Conservation (phyloP, 1,139 yeast genomes). For the Zhuliangozyma parablackwelliae region DNA sequence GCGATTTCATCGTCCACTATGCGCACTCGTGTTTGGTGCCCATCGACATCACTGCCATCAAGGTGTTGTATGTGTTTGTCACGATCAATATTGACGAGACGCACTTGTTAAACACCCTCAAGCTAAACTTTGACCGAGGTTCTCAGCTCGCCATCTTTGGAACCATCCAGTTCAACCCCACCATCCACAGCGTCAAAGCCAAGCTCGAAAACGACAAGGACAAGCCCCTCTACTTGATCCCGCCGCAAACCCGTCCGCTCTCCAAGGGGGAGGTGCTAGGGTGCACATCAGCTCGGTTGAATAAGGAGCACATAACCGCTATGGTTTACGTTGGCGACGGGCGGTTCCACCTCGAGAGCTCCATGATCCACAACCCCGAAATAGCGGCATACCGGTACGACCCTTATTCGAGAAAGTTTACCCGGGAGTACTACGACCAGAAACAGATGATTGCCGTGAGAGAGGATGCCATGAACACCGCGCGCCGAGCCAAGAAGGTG, state of each 20-base stretch:
- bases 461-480: conserved; percentile 59
- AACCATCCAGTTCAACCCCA: conserved; percentile 94
- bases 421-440: conserved; percentile 85
- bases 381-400: conserved; percentile 91
- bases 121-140: conserved; percentile 61
- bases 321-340: conserved; percentile 96
- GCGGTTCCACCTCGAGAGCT: conserved; percentile 88
- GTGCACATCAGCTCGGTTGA: conserved; percentile 84
- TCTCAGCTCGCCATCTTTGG: conserved; percentile 78
- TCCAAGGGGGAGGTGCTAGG: conserved; percentile 97
- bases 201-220: conserved; percentile 48
- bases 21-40: conserved; percentile 98
- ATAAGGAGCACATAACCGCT: conserved; percentile 59
- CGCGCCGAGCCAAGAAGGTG: conserved; percentile 61
- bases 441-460: conserved; percentile 73
- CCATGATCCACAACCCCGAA: conserved; percentile 95
- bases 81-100: conserved; percentile 83
- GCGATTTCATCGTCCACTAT: conserved; percentile 93
- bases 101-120: conserved; percentile 74
- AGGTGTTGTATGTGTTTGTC: conserved; percentile 91
- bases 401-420: conserved; percentile 88
- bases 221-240: conserved; percentile 57
- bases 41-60: conserved; percentile 83
- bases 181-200: conserved; percentile 73
- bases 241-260: conserved; percentile 90